Conservation (phyloP, 106 monocot genomes). For the Agapanthus africanus region DNA sequence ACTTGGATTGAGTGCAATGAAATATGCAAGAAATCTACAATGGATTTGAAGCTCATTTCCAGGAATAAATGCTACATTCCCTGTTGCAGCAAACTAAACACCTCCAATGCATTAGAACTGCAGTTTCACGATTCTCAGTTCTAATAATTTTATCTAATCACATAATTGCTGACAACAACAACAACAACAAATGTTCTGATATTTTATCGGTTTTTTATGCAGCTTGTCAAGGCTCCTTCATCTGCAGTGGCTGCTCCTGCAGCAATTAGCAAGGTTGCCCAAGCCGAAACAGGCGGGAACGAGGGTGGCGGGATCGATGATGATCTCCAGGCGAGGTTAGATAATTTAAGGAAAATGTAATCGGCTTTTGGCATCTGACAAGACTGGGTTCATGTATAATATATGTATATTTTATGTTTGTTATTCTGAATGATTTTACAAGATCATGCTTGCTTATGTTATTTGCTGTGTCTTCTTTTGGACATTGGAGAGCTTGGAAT, state of each 20-base stretch:
- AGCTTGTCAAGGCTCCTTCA: slow-evolving; percentile 83
- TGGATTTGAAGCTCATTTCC: too few relatives aligned
- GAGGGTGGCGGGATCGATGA: slow-evolving; percentile 61
- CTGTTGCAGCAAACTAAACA: too few relatives aligned
- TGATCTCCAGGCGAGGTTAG: slow-evolving; percentile 79
- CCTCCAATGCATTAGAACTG: too few relatives aligned
- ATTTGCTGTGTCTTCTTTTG: too few relatives aligned
- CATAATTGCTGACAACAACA: too few relatives aligned
- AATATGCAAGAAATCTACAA: too few relatives aligned
- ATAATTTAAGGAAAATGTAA: slow-evolving; percentile 86
- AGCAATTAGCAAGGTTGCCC: slow-evolving; percentile 46
- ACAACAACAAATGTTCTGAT: too few relatives aligned
- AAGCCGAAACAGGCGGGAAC: slow-evolving; percentile 42
- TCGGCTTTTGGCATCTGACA: not conserved
- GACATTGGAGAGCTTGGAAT: too few relatives aligned
- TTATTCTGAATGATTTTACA: not conserved
- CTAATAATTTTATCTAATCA: too few relatives aligned
- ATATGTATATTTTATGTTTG: not conserved
- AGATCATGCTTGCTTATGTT: not conserved
- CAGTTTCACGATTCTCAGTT: too few relatives aligned
- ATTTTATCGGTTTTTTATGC: not conserved
- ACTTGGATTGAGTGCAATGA: too few relatives aligned
- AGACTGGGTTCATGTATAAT: not conserved
- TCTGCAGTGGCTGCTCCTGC: slow-evolving; percentile 43
- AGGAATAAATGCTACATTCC: too few relatives aligned